Conservation (phyloP, 768 basidiomycete species). For the Termitomyces sp. region DNA sequence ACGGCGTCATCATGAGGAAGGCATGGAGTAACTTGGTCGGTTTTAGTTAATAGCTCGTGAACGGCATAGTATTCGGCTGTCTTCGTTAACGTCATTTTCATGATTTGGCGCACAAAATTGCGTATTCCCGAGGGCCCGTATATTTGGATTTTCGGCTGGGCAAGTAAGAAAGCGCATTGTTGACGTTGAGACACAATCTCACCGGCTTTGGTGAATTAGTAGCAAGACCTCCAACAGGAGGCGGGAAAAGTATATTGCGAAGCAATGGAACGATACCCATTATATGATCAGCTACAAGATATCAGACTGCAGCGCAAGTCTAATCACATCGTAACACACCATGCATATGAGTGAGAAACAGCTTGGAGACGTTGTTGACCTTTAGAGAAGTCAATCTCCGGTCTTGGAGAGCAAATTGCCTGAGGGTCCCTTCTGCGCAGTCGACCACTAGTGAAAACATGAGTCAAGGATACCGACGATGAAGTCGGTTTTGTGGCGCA, state of each 20-base stretch:
- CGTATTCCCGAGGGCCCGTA: conserved; percentile 81
- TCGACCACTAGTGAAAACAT: conserved; percentile 51
- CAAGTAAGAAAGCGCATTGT: not conserved
- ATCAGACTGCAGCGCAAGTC: not conserved
- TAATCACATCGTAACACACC: conserved; percentile 31
- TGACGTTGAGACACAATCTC: conserved; percentile 4
- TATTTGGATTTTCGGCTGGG: conserved; percentile 54
- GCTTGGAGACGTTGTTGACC: conserved; percentile 47
- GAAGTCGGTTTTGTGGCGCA: conserved; percentile 24
- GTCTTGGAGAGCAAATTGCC: conserved; percentile 61
- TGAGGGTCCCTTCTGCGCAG: conserved; percentile 74
- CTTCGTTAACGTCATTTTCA: conserved; percentile 60
- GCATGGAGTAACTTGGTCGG: conserved; percentile 52
- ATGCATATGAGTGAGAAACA: conserved; percentile 87
- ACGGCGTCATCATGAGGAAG: conserved; percentile 20
- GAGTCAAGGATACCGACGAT: not conserved
- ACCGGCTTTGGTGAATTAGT: conserved; percentile 14
- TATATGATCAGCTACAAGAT: conserved; percentile 55
- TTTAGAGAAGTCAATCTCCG: conserved; percentile 27
- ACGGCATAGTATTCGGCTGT: conserved; percentile 63
- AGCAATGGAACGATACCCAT: conserved; percentile 70
- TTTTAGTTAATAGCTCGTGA: conserved; percentile 63
- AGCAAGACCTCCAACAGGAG: conserved; percentile 18
- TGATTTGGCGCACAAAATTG: conserved; percentile 61
- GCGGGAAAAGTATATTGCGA: conserved; percentile 50